A percentile compares a stretch with the other conserved stretches of the same genome.
These are phyloP conservation scores for Dacryopinax spathularia DNA, from an alignment of 768 basidiomycete genomes.

Conservation along the genomic window DNA sequence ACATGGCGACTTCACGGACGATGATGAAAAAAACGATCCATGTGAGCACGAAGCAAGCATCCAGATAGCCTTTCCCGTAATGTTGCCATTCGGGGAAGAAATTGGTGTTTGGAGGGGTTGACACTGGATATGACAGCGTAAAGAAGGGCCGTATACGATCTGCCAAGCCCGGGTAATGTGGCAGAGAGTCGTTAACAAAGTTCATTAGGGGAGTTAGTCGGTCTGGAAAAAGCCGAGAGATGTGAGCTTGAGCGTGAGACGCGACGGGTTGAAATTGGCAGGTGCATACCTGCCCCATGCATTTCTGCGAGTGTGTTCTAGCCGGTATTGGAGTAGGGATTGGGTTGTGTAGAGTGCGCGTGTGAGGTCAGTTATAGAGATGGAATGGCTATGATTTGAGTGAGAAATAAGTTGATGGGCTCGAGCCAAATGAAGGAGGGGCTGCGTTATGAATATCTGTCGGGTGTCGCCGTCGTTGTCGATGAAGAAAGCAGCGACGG, in stretches of 20 bases:
- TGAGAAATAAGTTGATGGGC: too few relatives aligned
- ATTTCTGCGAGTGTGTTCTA: too few relatives aligned
- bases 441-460: too few relatives aligned
- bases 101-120: conserved; percentile 43
- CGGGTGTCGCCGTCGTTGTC: neutral
- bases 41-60: conserved; percentile 66
- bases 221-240: neutral
- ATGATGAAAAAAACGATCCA: conserved; percentile 79
- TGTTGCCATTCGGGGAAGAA: conserved; percentile 58
- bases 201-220: neutral
- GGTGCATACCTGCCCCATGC: neutral
- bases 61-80: conserved; percentile 59
- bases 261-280: neutral
- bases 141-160: conserved; percentile 40
- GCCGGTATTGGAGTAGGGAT: too few relatives aligned
- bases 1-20: conserved; percentile 60
- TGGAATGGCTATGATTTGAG: neutral
- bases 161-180: conserved; percentile 31
- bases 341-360: neutral
- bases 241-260: neutral
- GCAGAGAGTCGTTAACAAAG: conserved; percentile 28
- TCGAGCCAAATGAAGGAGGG: too few relatives aligned
- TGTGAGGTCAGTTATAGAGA: neutral
- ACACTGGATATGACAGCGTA: conserved; percentile 53
- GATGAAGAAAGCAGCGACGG: neutral